Conservation (phyloP, 495 filamentous ascomycete species). For the Staphylotrichum longicolle region DNA sequence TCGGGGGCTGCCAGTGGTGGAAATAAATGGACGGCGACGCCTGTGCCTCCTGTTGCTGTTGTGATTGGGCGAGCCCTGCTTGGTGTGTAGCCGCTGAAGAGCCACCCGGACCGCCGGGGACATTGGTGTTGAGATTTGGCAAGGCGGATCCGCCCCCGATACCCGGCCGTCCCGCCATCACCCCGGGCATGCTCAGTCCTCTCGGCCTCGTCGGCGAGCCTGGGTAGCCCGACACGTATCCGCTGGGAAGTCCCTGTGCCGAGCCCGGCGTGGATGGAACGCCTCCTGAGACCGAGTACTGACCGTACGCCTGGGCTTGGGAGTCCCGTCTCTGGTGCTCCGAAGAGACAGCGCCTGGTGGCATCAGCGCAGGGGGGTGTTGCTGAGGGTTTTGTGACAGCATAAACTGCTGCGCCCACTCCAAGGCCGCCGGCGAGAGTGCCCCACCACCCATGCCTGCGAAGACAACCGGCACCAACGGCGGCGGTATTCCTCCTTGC, state of each 20-base stretch:
- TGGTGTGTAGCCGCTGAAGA: slow-evolving; percentile 31
- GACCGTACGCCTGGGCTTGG: slow-evolving; percentile 40
- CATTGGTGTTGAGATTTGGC: slow-evolving; percentile 38
- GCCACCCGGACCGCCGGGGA: slow-evolving; percentile 28
- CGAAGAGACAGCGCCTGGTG: slow-evolving; percentile 47
- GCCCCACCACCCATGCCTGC: slow-evolving; percentile 72
- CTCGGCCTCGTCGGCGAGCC: slow-evolving; percentile 45
- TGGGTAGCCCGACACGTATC: slow-evolving; percentile 34
- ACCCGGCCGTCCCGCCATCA: slow-evolving; percentile 23
- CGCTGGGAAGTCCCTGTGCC: slow-evolving; percentile 38
- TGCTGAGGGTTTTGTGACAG: slow-evolving; percentile 50
- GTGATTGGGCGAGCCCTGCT: slow-evolving; percentile 32
- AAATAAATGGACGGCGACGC: slow-evolving; percentile 73
- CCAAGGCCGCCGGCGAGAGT: slow-evolving; percentile 54
- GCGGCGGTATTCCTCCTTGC: slow-evolving; percentile 75
- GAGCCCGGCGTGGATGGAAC: slow-evolving; percentile 49
- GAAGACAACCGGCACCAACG: slow-evolving; percentile 87
- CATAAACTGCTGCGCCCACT: slow-evolving; percentile 73
- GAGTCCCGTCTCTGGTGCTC: slow-evolving; percentile 47
- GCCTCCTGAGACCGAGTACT: slow-evolving; percentile 43
- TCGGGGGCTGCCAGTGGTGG: slow-evolving; percentile 87
- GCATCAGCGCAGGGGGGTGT: slow-evolving; percentile 53
- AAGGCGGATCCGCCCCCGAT: slow-evolving; percentile 27
- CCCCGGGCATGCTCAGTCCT: slow-evolving; percentile 42
- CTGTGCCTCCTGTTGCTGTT: slow-evolving; percentile 46